These are phyloP conservation scores for Eucalyptus decipiens DNA, from an alignment of 345 rosid species.

Conservation along the genomic window DNA sequence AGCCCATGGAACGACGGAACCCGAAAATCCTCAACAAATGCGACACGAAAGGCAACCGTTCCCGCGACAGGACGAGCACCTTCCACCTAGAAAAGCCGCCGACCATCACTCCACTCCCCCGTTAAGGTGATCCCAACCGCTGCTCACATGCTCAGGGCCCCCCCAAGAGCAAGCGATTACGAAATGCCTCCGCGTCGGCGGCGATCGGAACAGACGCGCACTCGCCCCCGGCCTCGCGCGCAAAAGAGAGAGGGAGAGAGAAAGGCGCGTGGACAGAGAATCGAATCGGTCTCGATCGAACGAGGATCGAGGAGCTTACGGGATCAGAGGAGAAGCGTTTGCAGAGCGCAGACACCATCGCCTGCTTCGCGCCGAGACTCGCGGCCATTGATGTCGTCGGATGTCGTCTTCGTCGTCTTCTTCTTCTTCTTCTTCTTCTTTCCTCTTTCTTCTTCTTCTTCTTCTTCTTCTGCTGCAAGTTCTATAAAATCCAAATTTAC, in stretches of 20 bases:
- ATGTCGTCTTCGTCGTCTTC: neutral
- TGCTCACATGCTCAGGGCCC: neutral
- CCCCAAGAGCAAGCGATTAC: neutral
- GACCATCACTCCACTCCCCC: neutral
- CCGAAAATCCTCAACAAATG: neutral
- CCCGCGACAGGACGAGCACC: neutral
- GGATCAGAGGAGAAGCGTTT: slow-evolving; percentile 40
- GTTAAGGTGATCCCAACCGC: neutral
- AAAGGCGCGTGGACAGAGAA: neutral
- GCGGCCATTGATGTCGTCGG: neutral
- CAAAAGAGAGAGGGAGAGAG: neutral
- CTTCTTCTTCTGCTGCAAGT: neutral
- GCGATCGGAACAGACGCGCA: neutral
- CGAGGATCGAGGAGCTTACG: slow-evolving; percentile 20
- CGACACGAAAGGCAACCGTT: neutral
- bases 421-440: neutral
- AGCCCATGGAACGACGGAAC: neutral
- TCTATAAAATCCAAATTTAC: neutral
- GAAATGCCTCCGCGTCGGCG: neutral
- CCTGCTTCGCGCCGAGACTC: slow-evolving; percentile 14
- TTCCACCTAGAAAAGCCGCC: neutral
- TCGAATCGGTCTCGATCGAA: neutral
- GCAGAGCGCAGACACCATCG: slow-evolving; percentile 38
- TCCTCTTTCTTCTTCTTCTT: neutral
- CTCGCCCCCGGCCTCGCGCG: neutral